phyloP scores from a whole-genome alignment of 352 stramenopile genomes.

The Elongisporangium anandrum region DNA sequence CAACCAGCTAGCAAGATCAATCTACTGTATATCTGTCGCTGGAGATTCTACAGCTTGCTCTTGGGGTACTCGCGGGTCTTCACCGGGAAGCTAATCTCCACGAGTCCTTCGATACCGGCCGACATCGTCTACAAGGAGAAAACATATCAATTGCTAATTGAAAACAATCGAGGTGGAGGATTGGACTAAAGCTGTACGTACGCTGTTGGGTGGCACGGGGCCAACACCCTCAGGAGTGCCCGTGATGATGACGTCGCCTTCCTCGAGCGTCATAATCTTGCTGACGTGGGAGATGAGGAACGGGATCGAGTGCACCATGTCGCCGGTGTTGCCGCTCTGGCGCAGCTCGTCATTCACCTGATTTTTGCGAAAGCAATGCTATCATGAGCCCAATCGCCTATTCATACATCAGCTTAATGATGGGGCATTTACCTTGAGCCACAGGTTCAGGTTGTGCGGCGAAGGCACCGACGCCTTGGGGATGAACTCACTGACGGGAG shows the following conservation, averaged over 20 bases:
- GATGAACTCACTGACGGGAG: conserved; percentile 78
- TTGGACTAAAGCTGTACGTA: conserved; percentile 17
- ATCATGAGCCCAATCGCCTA: background rate
- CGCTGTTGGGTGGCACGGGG: conserved; percentile 49
- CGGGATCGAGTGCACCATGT: conserved; percentile 81
- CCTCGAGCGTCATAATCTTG: conserved; percentile 81
- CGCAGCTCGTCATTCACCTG: conserved; percentile 63
- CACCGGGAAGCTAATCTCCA: conserved; percentile 67
- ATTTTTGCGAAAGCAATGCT: background rate
- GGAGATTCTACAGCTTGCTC: conserved; percentile 15
- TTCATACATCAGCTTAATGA: background rate
- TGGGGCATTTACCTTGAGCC: conserved; percentile 40
- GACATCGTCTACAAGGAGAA: conserved; percentile 40
- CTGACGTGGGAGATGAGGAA: conserved; percentile 76
- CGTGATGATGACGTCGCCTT: conserved; percentile 84
- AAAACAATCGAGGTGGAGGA: no score
- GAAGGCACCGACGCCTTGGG: conserved; percentile 51
- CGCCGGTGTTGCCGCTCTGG: conserved; percentile 64
- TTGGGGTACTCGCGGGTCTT: conserved; percentile 45
- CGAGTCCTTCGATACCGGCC: conserved; percentile 62
- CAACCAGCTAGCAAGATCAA: conserved; percentile 6
- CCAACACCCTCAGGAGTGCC: conserved; percentile 79
- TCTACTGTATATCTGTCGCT: background rate
- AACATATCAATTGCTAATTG: no score
- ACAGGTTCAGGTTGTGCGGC: conserved; percentile 70